Conservation (phyloP, 768 basidiomycete species). For the Rhizopogon vinicolor region DNA sequence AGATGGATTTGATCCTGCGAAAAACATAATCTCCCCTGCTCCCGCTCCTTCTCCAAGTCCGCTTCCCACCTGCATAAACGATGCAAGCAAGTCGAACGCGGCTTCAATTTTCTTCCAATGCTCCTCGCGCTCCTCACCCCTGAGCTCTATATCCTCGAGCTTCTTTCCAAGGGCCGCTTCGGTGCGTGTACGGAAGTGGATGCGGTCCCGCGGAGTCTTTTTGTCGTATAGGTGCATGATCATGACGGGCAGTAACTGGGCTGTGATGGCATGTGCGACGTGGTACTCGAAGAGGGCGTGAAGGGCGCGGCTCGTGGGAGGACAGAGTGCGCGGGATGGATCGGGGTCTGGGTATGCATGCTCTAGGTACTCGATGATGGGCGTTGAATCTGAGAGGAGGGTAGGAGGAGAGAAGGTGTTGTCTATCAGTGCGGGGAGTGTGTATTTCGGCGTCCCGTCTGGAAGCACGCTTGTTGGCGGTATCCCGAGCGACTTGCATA, state of each 20-base stretch:
- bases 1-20: conserved; percentile 16
- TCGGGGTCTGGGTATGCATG: conserved; percentile 17
- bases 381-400: conserved; percentile 28
- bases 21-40: conserved; percentile 3
- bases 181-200: conserved; percentile 10
- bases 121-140: conserved; percentile 18
- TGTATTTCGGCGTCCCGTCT: conserved; percentile 24
- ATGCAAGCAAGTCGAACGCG: conserved; percentile 8
- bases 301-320: conserved; percentile 13
- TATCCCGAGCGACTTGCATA: conserved; percentile 20
- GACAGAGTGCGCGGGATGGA: conserved; percentile 11
- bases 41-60: neutral
- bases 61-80: conserved; percentile 4
- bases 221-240: conserved; percentile 16
- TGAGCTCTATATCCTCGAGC: conserved; percentile 8
- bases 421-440: conserved; percentile 28
- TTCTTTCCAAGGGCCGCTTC: conserved; percentile 9
- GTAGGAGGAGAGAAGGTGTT: conserved; percentile 14
- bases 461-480: conserved; percentile 22
- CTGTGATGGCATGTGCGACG: conserved; percentile 10
- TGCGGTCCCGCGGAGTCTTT: conserved; percentile 16
- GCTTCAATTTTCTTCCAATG: conserved; percentile 18
- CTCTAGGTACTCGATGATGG: conserved; percentile 35
- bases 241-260: conserved; percentile 13
- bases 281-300: conserved; percentile 21